Evolutionary conservation across 768 basidiomycete genomes (phyloP), one percentile per base, ranked within the genome.

Genomic region (Tricholoma terreum): DNA sequence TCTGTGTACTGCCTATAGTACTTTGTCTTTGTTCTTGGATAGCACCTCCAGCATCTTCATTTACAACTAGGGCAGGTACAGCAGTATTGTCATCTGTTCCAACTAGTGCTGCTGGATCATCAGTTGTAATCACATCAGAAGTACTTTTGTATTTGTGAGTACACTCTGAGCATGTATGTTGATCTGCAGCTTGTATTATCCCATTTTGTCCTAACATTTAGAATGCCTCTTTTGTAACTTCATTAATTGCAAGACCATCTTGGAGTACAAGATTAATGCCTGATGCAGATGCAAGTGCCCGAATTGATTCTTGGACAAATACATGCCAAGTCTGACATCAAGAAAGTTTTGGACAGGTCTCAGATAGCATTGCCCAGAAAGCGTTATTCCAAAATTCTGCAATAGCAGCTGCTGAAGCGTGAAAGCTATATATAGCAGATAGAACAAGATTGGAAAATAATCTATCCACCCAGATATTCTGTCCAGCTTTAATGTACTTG

Each of bases 311-410:
- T 38, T 60, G 50, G 4, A 62, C 58, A 60, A 62, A 62, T n/a
- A 58, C 55, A 14, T 60, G 40, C 61, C 61, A 60, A 34, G 55
- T 31, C n/a, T 63, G 59, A 6, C 52, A 19, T 9, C 52, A 17
- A 15, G 61, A 27, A 9, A 60, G 7, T 19, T 27, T 45, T 14
- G 2, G 5, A 6, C 1, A 31, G n/a, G 52, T 22, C 10, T 3
- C 15, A 12, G 12, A 15, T 17, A 22, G 14, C 15, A 12, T 9
- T 36, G n/a, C 4, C 15, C 24, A 34, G 55, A 56, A 64, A 15
- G 33, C 54, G 21, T 58, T 9, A 52, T 61, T 64, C 63, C 60
- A 64, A 42, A 59, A 64, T 24, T 59, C 58, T 1, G 52, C 50
- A 46, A 50, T 57, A 27, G 63, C 63, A 36, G 61, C 33, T 15